Percentiles rank a stretch among this genome's conserved stretches.
These are phyloP conservation scores for Conringia planisiliqua DNA, from an alignment of 345 rosid species.

Conservation along the genomic window DNA sequence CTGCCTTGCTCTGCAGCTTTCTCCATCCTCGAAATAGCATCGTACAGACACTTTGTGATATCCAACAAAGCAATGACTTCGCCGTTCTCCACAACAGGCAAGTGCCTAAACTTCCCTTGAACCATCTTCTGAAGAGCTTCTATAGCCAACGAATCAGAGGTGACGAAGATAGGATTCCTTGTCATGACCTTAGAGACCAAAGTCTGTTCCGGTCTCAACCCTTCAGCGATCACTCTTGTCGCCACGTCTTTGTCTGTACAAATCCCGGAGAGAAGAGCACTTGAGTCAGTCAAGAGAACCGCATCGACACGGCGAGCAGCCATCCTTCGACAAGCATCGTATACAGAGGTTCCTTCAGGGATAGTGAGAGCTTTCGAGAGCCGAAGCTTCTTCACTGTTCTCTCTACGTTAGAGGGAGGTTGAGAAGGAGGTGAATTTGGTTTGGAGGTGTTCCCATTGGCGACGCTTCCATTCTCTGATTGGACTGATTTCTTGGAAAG, in stretches of 20 bases:
- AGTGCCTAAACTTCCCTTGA: conserved; percentile 95
- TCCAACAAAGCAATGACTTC: conserved; percentile 97
- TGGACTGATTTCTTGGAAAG: conserved; percentile 47
- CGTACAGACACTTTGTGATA: conserved; percentile 91
- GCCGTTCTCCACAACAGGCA: conserved; percentile 98
- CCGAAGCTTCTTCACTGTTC: conserved; percentile 89
- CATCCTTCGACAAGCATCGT: conserved; percentile 91
- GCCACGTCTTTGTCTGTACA: conserved; percentile 90
- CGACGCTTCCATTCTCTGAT: conserved; percentile 48
- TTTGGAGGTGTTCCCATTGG: conserved; percentile 51
- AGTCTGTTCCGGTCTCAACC: conserved; percentile 88
- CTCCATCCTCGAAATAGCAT: conserved; percentile 97
- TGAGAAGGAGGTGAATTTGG: conserved; percentile 70
- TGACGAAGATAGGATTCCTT: conserved; percentile 80
- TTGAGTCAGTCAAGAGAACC: conserved; percentile 80
- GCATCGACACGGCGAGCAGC: conserved; percentile 93
- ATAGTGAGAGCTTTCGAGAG: conserved; percentile 93
- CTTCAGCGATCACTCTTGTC: conserved; percentile 89
- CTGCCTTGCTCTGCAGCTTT: conserved; percentile 98
- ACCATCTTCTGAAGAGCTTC: conserved; percentile 99
- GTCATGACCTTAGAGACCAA: conserved; percentile 91
- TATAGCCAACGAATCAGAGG: conserved; percentile 77
- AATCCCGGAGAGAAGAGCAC: conserved; percentile 90
- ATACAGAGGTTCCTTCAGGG: conserved; percentile 88
- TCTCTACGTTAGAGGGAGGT: conserved; percentile 52